These are phyloP conservation scores for Pinguiococcus pyrenoidosus DNA, from an alignment of 108 stramenopile genomes.

Conservation along the genomic window DNA sequence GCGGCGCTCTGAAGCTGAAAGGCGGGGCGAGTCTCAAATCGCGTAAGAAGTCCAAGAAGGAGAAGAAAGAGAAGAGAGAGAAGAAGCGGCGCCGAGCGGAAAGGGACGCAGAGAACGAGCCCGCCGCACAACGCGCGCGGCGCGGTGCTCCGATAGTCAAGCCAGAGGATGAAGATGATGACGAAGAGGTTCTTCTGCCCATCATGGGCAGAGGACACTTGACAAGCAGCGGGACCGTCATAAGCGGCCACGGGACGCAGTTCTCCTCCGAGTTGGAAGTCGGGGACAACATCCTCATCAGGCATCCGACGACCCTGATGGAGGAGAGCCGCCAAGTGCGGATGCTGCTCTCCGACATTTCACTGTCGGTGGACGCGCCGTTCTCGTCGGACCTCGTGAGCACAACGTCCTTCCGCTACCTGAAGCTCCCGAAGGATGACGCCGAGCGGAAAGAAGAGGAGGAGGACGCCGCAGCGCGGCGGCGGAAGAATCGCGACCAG, in stretches of 20 bases:
- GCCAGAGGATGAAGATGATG: conserved; percentile 2
- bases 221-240: conserved; percentile 29
- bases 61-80: background rate
- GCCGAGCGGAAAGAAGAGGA: no score
- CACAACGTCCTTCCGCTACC: conserved; percentile 35
- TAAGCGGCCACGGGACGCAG: conserved; percentile 28
- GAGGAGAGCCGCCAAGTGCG: conserved; percentile 39
- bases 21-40: background rate
- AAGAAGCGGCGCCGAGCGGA: background rate
- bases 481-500: conserved; percentile 6
- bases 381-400: conserved; percentile 39
- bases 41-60: background rate
- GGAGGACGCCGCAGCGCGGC: conserved; percentile 16
- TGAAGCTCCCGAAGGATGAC: conserved; percentile 33
- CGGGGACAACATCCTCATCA: conserved; percentile 38
- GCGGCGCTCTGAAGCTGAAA: background rate
- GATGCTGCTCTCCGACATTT: conserved; percentile 35
- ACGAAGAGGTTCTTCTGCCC: conserved; percentile 12
- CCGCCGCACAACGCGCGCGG: background rate
- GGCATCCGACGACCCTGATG: conserved; percentile 34
- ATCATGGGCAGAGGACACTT: conserved; percentile 30
- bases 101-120: background rate
- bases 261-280: conserved; percentile 32
- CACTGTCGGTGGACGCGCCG: conserved; percentile 21
- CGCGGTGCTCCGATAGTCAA: background rate